Percentiles rank a stretch among this genome's conserved stretches.
phyloP scores from a whole-genome alignment of 768 basidiomycete species.

The Rhodotorula babjevae region DNA sequence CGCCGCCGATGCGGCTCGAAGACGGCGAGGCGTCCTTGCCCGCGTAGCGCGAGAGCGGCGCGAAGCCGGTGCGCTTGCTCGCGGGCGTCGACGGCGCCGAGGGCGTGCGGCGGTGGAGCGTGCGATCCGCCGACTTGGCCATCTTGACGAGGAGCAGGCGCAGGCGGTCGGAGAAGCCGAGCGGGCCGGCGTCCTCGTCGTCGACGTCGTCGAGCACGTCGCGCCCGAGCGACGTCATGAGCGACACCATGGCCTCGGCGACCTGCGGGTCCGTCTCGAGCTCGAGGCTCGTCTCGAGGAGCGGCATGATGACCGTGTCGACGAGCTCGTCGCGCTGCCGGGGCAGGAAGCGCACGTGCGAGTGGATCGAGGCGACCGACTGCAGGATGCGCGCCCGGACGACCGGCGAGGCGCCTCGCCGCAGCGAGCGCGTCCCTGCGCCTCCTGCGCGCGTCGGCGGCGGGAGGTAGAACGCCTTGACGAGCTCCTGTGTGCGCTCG shows the following conservation, averaged over 20 bases:
- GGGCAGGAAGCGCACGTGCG: slow-evolving; percentile 44
- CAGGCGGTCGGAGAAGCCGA: slow-evolving; percentile 37
- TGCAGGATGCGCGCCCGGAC: slow-evolving; percentile 37
- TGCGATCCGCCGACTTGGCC: slow-evolving; percentile 14
- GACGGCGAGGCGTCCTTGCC: slow-evolving; percentile 9
- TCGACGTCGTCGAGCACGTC: slow-evolving; percentile 37
- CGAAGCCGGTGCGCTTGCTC: slow-evolving; percentile 1
- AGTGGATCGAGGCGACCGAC: slow-evolving; percentile 43
- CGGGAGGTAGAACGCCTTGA: slow-evolving; percentile 38
- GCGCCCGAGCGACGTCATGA: slow-evolving; percentile 38
- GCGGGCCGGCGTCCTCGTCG: slow-evolving; percentile 26
- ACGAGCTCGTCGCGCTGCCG: slow-evolving; percentile 44
- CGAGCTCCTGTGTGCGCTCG: slow-evolving; percentile 31
- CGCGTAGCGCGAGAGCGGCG: slow-evolving; percentile 16
- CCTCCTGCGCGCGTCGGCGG: slow-evolving; percentile 5
- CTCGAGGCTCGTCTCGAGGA: slow-evolving; percentile 46
- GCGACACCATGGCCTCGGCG: slow-evolving; percentile 43
- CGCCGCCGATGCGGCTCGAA: background rate
- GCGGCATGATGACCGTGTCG: slow-evolving; percentile 46
- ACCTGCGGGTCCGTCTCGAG: slow-evolving; percentile 46
- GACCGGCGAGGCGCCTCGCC: slow-evolving; percentile 29
- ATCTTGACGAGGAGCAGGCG: slow-evolving; percentile 32
- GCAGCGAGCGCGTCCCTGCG: slow-evolving; percentile 9
- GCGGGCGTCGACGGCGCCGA: slow-evolving; percentile 15
- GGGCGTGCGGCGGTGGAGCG: slow-evolving; percentile 8